Evolutionary conservation across 1,139 yeast species (phyloP), one percentile per base, ranked within the genome.

Genomic region (Trichomonascaceae sp.): DNA sequence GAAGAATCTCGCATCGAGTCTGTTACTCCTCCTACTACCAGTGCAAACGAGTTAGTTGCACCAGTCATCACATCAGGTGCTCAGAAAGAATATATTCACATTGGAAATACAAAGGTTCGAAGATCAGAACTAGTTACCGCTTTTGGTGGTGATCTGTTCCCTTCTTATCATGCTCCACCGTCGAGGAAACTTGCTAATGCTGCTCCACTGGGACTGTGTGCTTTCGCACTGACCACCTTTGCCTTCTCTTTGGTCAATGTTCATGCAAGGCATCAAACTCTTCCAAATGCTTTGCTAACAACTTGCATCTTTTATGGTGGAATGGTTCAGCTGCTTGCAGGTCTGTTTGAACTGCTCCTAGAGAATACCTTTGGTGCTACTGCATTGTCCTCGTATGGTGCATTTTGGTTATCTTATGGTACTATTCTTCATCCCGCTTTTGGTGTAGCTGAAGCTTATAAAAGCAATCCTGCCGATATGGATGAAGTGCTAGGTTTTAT

Each of bases 281-380:
- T 71, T 27, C 77, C 84, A 38, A 76, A 78, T 60, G 75, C 83
- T 38, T 84, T 83, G 54, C 77, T 86, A 49, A 95, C 95, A 15
- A 72, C 83, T 54, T 96, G 96, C 1, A 79, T 81, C 66, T 89
- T 89, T 70, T 89, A 89, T 70, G 95, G 95, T 54, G 96, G 96
- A n/a, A 71, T 82, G 12, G 81, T 87, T 50, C 96, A 87, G 69
- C 70, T 77, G 72, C 64, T 77, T 32, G 95, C 95, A 27, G 91
- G 90, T 51, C 80, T 84, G 83, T 85, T 86, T 79, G 90, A 84
- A 67, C 77, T 85, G 69, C 72, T 67, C 1, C 63, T 69, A 48
- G 95, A 90, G 64, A 88, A 89, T 74, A 84, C 96, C 53, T 90
- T 89, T 75, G 96, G 96, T 82, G 96, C 89, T 57, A 81, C 87